These are phyloP conservation scores for Saccharum officinarum DNA, from an alignment of 176 grass and related monocot species.

Conservation along the genomic window DNA sequence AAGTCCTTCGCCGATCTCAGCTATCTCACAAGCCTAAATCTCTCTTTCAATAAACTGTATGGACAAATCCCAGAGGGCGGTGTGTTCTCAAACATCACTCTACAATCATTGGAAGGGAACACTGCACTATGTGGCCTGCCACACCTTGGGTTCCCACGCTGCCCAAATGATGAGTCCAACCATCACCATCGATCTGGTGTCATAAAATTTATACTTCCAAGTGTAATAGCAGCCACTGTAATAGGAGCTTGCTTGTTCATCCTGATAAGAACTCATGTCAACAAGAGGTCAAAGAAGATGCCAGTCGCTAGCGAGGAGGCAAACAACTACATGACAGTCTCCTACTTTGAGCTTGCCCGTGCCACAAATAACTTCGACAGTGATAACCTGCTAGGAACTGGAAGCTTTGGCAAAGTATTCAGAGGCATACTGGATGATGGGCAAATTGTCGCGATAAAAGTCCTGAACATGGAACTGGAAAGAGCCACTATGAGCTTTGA, in stretches of 20 bases:
- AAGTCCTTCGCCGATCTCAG: conserved; percentile 11
- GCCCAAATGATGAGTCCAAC: not conserved
- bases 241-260: conserved; percentile 13
- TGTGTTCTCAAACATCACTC: conserved; percentile 37
- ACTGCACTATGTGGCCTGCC: conserved; percentile 14
- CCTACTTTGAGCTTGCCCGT: conserved; percentile 34
- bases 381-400: conserved; percentile 37
- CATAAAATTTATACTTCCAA: conserved; percentile 24
- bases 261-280: not conserved
- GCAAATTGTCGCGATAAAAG: conserved; percentile 41
- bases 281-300: conserved; percentile 1
- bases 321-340: not conserved
- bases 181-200: not conserved
- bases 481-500: conserved; percentile 43
- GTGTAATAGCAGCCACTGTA: not conserved
- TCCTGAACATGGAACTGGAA: conserved; percentile 41
- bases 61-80: conserved; percentile 22
- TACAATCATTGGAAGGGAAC: conserved; percentile 32
- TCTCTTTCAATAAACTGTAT: conserved; percentile 35
- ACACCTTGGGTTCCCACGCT: conserved; percentile 19
- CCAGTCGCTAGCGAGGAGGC: not conserved
- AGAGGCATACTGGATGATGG: conserved; percentile 31
- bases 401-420: conserved; percentile 52
- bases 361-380: conserved; percentile 34
- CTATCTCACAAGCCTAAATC: conserved; percentile 28